phyloP scores from a whole-genome alignment of 495 filamentous ascomycete species.

The Aspergillus incahuasiensis region DNA sequence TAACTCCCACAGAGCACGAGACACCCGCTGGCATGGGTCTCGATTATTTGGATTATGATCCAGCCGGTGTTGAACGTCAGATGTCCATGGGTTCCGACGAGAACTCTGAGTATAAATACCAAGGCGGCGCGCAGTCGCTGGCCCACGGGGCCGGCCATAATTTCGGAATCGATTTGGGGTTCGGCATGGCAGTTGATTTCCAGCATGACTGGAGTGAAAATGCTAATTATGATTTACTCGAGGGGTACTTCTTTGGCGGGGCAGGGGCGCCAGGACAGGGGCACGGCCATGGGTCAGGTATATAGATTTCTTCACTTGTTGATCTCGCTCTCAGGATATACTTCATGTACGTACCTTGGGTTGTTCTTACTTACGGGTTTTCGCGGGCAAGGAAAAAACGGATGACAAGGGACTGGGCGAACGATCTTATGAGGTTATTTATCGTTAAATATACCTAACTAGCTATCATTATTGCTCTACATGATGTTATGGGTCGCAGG shows the following conservation, averaged over 20 bases:
- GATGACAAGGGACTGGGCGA: not conserved
- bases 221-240: slow-evolving; percentile 75
- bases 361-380: not conserved
- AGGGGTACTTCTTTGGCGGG: slow-evolving; percentile 86
- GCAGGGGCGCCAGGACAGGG: slow-evolving; percentile 15
- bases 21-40: slow-evolving; percentile 31
- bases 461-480: no score
- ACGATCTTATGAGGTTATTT: slow-evolving; percentile 4
- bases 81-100: slow-evolving; percentile 26
- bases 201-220: slow-evolving; percentile 80
- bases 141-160: slow-evolving; percentile 37
- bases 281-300: slow-evolving; percentile 8
- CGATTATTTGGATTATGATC: slow-evolving; percentile 40
- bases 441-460: slow-evolving; percentile 2
- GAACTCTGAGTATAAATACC: slow-evolving; percentile 28
- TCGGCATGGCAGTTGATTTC: slow-evolving; percentile 67
- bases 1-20: slow-evolving; percentile 22
- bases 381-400: not conserved
- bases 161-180: slow-evolving; percentile 63
- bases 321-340: not conserved
- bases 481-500: not conserved
- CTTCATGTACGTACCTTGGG: not conserved
- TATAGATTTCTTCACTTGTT: slow-evolving; percentile 3
- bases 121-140: slow-evolving; percentile 25
- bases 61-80: slow-evolving; percentile 24